Evolutionary conservation across 2,329 filamentous ascomycete genomes (phyloP), one percentile per base, ranked within the genome.

Genomic region (Colletotrichum sp.): DNA sequence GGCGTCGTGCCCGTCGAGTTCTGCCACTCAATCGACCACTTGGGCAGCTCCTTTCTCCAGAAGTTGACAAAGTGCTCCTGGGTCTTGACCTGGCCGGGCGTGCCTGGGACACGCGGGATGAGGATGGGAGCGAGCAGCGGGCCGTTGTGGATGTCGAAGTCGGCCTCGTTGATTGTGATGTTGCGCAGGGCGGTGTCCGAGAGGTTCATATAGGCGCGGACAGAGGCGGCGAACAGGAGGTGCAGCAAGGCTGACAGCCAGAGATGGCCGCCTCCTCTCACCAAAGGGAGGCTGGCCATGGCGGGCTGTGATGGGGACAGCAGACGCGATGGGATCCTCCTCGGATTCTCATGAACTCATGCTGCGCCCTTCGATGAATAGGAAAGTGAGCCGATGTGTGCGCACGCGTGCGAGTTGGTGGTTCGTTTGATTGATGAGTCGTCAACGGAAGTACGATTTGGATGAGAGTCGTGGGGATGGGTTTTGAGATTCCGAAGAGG

Each of bases 1-100:
- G 93, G 94, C 0, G 93, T 96, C 69, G 86, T 92, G 15, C 90
- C 89, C 0, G 93, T 93, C 18, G 92, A 94, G 82, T 96, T 97
- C 77, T 95, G 93, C 81, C 93, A 93, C 62, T 91, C 86, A 58
- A 96, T 81, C 3, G 84, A 88, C 94, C 94, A 97, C 69, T 89
- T 84, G 2, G 94, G 94, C 27, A 96, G 88, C 31, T 90, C 85
- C 3, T 84, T 87, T 31, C 83, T 83, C 84, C 96, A 95, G 85
- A 93, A 96, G 79, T 91, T 84, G 69, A 91, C 88, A 73, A 97
- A 93, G 82, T 96, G 94, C 65, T 90, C 86, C 74, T 94, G 91
- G 5, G 93, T 93, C 31, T 86, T 87, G 3, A 84, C 84, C 29
- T 92, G 93, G 54, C 93, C 93, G 4, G 90, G 86, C 1, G 93